A percentile compares a stretch with the other conserved stretches of the same genome.
phyloP scores from a whole-genome alignment of 257 asterid species.

The Agastache rugosa region DNA sequence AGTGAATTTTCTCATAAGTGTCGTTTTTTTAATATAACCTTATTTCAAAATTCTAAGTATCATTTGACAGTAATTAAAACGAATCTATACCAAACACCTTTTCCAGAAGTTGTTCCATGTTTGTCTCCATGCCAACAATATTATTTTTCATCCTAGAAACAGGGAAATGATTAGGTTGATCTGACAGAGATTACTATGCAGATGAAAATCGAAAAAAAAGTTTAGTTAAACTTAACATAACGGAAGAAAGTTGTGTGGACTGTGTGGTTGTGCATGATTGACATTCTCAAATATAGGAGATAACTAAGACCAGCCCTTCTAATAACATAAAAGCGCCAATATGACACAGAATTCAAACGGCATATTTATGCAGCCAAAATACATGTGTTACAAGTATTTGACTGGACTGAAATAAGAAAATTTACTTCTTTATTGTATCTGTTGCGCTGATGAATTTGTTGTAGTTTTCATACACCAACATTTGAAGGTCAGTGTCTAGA shows the following conservation, averaged over 20 bases:
- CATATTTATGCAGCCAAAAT: slow-evolving; percentile 8
- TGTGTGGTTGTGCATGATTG: slow-evolving; percentile 22
- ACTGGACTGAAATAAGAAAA: slow-evolving; percentile 23
- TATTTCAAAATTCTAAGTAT: slow-evolving; percentile 17
- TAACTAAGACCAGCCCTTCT: not conserved
- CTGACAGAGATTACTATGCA: slow-evolving; percentile 22
- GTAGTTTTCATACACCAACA: slow-evolving; percentile 98
- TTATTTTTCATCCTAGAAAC: slow-evolving; percentile 92
- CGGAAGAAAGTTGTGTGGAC: slow-evolving; percentile 15
- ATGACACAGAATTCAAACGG: slow-evolving; percentile 5
- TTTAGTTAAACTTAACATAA: slow-evolving; percentile 3
- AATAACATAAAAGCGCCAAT: not conserved
- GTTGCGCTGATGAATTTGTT: slow-evolving; percentile 98
- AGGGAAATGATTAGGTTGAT: slow-evolving; percentile 31
- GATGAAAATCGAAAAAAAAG: not conserved
- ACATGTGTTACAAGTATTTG: slow-evolving; percentile 8
- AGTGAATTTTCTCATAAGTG: not conserved
- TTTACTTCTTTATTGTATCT: slow-evolving; percentile 91
- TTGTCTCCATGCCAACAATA: slow-evolving; percentile 96
- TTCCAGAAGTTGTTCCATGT: slow-evolving; percentile 98
- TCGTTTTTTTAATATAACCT: not conserved
- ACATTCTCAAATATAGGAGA: not conserved
- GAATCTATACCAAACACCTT: slow-evolving; percentile 69
- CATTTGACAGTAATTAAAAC: slow-evolving; percentile 38
- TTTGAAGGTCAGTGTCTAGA: slow-evolving; percentile 97